Percentiles rank a stretch among this genome's conserved stretches.
Evolutionary conservation across 192 early-diverging fungal genomes (phyloP).

Genomic region (Phlyctochytrium planicorne): DNA sequence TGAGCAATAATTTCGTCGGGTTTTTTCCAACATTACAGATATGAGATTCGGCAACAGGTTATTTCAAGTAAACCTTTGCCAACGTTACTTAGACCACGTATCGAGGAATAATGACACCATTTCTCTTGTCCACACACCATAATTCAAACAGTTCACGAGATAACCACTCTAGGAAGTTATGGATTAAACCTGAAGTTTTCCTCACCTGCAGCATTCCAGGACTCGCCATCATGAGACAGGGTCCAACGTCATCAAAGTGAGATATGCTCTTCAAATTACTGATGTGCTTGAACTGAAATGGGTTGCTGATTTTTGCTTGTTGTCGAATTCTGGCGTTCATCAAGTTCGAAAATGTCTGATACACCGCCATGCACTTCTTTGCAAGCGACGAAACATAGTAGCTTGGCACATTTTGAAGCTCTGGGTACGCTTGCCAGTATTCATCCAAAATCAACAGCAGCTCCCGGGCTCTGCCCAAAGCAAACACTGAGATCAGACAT

Average conservation of each 20-base stretch:
- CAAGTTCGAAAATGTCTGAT: slow-evolving; percentile 96
- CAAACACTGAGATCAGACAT: slow-evolving; percentile 94
- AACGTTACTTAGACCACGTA: slow-evolving; percentile 97
- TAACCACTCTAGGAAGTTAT: slow-evolving; percentile 61
- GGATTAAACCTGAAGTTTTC: background rate
- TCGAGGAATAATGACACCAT: slow-evolving; percentile 93
- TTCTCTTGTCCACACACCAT: slow-evolving; percentile 90
- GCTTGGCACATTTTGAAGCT: slow-evolving; percentile 83
- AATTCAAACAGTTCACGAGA: slow-evolving; percentile 93
- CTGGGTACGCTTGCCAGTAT: slow-evolving; percentile 86
- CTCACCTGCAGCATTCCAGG: slow-evolving; percentile 94
- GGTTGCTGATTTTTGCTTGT: slow-evolving; percentile 78
- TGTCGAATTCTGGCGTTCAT: slow-evolving; percentile 94
- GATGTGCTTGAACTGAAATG: slow-evolving; percentile 95
- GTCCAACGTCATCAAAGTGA: slow-evolving; percentile 90
- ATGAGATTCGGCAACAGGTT: background rate
- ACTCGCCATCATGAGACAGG: slow-evolving; percentile 98
- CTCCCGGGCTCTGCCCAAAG: slow-evolving; percentile 96
- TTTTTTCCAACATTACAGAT: slow-evolving; percentile 67
- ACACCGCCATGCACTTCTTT: slow-evolving; percentile 97
- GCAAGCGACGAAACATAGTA: slow-evolving; percentile 94
- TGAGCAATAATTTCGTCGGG: slow-evolving; percentile 80
- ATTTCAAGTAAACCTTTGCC: slow-evolving; percentile 61
- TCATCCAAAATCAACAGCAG: slow-evolving; percentile 95
- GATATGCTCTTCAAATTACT: slow-evolving; percentile 82